Percentiles rank a stretch among this genome's conserved stretches.
phyloP scores from a whole-genome alignment of 352 stramenopile genomes.

The Globisporangium carolinianum region DNA sequence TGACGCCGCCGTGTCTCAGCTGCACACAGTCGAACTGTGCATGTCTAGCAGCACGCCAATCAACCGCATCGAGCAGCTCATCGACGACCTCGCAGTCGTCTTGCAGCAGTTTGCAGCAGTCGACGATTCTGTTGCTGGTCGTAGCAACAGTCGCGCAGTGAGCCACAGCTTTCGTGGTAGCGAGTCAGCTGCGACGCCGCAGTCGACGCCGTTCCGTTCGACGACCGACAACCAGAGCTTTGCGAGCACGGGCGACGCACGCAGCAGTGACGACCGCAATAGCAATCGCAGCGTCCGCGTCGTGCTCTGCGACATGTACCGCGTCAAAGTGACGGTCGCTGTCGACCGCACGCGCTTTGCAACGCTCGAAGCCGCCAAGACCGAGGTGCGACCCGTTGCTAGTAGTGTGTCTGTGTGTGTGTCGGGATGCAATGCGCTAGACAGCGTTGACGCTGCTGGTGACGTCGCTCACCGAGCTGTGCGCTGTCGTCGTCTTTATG shows the following conservation, averaged over 20 bases:
- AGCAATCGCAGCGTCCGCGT: constrained; percentile 19
- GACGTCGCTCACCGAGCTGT: background rate
- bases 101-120: constrained; percentile 30
- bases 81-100: constrained; percentile 26
- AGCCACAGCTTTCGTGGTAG: constrained; percentile 3
- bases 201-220: constrained; percentile 4
- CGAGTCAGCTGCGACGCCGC: constrained; percentile 15
- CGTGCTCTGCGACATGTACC: constrained; percentile 48
- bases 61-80: constrained; percentile 32
- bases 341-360: constrained; percentile 46
- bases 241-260: constrained; percentile 17
- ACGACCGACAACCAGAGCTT: constrained; percentile 21
- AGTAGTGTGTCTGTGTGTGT: background rate
- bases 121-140: background rate
- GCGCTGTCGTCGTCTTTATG: background rate
- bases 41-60: constrained; percentile 33
- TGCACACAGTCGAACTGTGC: constrained; percentile 40
- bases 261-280: constrained; percentile 16
- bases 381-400: constrained; percentile 30
- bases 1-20: constrained; percentile 27
- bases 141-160: constrained; percentile 13
- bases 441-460: background rate
- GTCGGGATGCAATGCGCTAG: background rate
- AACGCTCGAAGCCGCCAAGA: constrained; percentile 52
- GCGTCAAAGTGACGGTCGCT: constrained; percentile 50